A percentile compares a stretch with the other conserved stretches of the same genome.
Conservation (phyloP, 495 filamentous ascomycete genomes). For the Clavariopsis aquatica region DNA sequence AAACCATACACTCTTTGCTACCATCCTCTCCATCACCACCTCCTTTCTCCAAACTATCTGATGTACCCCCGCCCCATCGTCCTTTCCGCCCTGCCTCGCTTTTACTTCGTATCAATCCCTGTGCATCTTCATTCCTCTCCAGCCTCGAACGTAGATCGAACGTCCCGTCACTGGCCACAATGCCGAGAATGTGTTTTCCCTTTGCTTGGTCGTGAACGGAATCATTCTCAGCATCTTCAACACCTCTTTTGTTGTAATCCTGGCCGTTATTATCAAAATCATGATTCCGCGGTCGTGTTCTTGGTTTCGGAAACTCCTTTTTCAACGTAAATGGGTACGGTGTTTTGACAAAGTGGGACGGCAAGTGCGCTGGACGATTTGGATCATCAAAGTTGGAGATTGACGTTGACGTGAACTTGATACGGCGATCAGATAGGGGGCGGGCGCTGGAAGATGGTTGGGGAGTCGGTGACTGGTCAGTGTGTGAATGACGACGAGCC, state of each 20-base stretch:
- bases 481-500: not conserved
- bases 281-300: not conserved
- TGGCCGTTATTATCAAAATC: not conserved
- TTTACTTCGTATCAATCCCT: not conserved
- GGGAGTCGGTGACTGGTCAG: not conserved
- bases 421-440: not conserved
- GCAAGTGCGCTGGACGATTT: slow-evolving; percentile 9
- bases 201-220: not conserved
- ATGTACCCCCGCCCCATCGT: not conserved
- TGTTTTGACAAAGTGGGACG: slow-evolving; percentile 26
- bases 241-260: not conserved
- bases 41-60: not conserved
- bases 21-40: slow-evolving; percentile 1
- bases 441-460: not conserved
- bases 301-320: slow-evolving; percentile 22
- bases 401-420: not conserved
- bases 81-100: not conserved
- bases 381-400: not conserved
- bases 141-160: slow-evolving; percentile 5
- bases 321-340: slow-evolving; percentile 22
- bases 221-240: not conserved
- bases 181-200: slow-evolving; percentile 16
- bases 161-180: slow-evolving; percentile 15
- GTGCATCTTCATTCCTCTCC: slow-evolving; percentile 6
- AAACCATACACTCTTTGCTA: not conserved